phyloP scores from a whole-genome alignment of 805 yeast genomes.

The Candida gorgasii region DNA sequence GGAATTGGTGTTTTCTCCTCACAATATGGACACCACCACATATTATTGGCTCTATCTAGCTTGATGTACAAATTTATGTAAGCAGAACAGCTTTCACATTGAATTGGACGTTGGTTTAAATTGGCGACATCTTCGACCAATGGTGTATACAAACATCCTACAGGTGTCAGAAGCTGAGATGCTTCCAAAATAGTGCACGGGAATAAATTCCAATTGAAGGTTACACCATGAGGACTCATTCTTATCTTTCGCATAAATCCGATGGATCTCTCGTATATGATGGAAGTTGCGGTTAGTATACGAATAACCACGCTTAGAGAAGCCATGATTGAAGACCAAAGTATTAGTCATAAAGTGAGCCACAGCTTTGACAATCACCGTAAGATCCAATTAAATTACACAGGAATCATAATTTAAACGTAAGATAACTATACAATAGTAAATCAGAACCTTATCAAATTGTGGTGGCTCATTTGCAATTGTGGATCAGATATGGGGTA shows the following conservation, averaged over 20 bases:
- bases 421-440: no score
- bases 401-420: no score
- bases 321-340: neutral
- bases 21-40: slow-evolving; percentile 45
- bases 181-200: slow-evolving; percentile 41
- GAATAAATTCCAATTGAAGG: slow-evolving; percentile 67
- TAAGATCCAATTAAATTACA: no score
- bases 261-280: no score
- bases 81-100: slow-evolving; percentile 29
- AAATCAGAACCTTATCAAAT: neutral
- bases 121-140: slow-evolving; percentile 5
- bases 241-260: slow-evolving; percentile 4
- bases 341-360: neutral
- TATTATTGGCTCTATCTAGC: slow-evolving; percentile 28
- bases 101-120: slow-evolving; percentile 16
- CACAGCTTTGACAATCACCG: neutral
- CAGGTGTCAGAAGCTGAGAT: slow-evolving; percentile 30
- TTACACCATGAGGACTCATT: slow-evolving; percentile 9
- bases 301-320: neutral
- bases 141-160: slow-evolving; percentile 40
- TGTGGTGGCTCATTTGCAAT: no score
- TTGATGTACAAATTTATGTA: slow-evolving; percentile 30
- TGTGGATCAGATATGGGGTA: no score
- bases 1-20: slow-evolving; percentile 25
- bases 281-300: no score